Conservation (phyloP, 208 protist species). For the Leishmania lainsoni region DNA sequence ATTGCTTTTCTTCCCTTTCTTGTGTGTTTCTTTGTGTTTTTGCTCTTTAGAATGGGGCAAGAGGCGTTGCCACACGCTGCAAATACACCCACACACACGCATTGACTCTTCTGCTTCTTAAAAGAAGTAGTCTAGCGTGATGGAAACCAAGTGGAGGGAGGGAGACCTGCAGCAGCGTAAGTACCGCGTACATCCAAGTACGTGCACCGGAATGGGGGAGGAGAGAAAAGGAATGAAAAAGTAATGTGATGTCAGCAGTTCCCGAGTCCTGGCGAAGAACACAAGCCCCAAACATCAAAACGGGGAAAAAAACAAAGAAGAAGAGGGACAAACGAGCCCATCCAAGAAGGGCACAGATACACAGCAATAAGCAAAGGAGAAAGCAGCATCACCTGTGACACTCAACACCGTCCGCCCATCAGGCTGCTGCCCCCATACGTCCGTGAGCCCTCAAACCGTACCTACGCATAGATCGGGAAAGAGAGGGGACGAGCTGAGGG, state of each 20-base stretch:
- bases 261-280: not conserved
- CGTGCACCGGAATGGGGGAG: not conserved
- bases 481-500: not conserved
- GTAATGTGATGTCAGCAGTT: not conserved
- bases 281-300: not conserved
- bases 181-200: not conserved
- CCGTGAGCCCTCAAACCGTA: not conserved
- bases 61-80: not conserved
- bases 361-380: not conserved
- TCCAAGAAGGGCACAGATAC: not conserved
- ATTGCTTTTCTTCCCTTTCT: not conserved
- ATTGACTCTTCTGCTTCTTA: not conserved
- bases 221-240: not conserved
- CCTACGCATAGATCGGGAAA: not conserved
- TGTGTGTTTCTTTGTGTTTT: slow-evolving; percentile 3
- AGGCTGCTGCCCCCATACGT: not conserved
- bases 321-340: not conserved
- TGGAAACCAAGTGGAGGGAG: not conserved
- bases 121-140: not conserved
- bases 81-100: not conserved
- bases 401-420: not conserved
- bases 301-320: slow-evolving; percentile 4
- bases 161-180: not conserved
- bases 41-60: not conserved
- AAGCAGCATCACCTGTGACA: not conserved